phyloP scores from a whole-genome alignment of 139 green algal species.

The Zygnema cylindricum region DNA sequence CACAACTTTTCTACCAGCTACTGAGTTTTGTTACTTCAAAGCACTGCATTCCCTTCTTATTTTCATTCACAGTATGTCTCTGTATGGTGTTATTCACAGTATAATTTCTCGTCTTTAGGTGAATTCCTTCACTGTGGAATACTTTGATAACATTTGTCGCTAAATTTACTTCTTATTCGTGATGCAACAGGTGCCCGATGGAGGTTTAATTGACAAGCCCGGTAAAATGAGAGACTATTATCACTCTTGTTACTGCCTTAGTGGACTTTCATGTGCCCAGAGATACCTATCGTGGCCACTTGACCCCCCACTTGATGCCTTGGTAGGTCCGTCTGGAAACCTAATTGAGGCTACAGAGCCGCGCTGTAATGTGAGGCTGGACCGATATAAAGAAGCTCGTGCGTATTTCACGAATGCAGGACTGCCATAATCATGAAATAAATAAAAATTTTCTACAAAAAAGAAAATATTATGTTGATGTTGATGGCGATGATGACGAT shows the following conservation, averaged over 20 bases:
- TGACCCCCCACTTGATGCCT: background rate
- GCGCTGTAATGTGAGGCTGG: conserved; percentile 19
- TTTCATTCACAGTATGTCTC: too few species aligned
- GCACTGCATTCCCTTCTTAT: too few species aligned
- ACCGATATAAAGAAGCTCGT: conserved; percentile 12
- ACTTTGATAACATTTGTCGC: too few species aligned
- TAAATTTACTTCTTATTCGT: background rate
- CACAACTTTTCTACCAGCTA: too few species aligned
- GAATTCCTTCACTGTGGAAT: too few species aligned
- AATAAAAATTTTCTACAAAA: too few species aligned
- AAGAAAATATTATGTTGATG: too few species aligned
- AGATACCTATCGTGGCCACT: background rate
- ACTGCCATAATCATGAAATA: too few species aligned
- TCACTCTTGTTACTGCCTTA: conserved; percentile 98
- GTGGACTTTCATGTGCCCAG: conserved; percentile 84
- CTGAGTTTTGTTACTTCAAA: too few species aligned
- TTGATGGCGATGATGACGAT: too few species aligned
- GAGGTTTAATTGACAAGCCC: conserved; percentile 96
- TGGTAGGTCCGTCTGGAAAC: conserved; percentile 39
- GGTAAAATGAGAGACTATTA: conserved; percentile 86
- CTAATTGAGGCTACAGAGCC: conserved; percentile 37
- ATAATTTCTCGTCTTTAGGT: background rate
- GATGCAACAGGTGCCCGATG: conserved; percentile 69
- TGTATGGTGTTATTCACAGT: background rate
- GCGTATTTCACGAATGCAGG: background rate